A percentile compares a stretch with the other conserved stretches of the same genome.
Conservation (phyloP, 805 yeast species). For the Nakazawaea ishiwadae region DNA sequence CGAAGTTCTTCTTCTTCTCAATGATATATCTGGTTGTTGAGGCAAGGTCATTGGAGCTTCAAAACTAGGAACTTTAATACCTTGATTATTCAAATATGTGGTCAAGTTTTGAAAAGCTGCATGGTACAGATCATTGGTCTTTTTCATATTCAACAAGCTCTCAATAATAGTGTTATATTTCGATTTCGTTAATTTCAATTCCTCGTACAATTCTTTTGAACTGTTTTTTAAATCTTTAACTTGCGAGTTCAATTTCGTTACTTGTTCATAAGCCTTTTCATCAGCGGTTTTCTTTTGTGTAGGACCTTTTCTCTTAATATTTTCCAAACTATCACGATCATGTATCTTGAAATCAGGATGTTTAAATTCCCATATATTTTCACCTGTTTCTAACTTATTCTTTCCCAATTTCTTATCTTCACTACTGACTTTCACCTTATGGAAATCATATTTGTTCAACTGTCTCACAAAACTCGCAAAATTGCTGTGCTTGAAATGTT, state of each 20-base stretch:
- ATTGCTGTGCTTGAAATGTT: slow-evolving; percentile 91
- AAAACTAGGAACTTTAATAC: slow-evolving; percentile 63
- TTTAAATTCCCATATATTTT: slow-evolving; percentile 89
- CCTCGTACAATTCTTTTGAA: slow-evolving; percentile 29
- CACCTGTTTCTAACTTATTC: slow-evolving; percentile 52
- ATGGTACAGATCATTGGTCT: slow-evolving; percentile 52
- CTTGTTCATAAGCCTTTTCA: slow-evolving; percentile 21
- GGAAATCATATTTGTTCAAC: slow-evolving; percentile 94
- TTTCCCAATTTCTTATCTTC: slow-evolving; percentile 46
- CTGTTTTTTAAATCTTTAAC: slow-evolving; percentile 24
- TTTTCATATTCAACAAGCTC: slow-evolving; percentile 51
- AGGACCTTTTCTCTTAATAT: slow-evolving; percentile 81
- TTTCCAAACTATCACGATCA: slow-evolving; percentile 75
- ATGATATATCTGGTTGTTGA: slow-evolving; percentile 16
- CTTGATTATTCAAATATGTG: slow-evolving; percentile 47
- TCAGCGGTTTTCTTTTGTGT: slow-evolving; percentile 37
- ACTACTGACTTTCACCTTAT: slow-evolving; percentile 76
- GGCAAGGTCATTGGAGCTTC: slow-evolving; percentile 44
- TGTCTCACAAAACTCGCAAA: slow-evolving; percentile 95
- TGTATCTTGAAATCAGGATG: slow-evolving; percentile 83
- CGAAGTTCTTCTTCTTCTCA: slow-evolving; percentile 2
- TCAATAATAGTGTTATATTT: slow-evolving; percentile 65
- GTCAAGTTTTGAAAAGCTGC: slow-evolving; percentile 47
- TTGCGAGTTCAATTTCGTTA: slow-evolving; percentile 25
- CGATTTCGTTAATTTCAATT: slow-evolving; percentile 38